Conservation (phyloP, 257 asterid genomes). For the Nyctanthes arbortristis region DNA sequence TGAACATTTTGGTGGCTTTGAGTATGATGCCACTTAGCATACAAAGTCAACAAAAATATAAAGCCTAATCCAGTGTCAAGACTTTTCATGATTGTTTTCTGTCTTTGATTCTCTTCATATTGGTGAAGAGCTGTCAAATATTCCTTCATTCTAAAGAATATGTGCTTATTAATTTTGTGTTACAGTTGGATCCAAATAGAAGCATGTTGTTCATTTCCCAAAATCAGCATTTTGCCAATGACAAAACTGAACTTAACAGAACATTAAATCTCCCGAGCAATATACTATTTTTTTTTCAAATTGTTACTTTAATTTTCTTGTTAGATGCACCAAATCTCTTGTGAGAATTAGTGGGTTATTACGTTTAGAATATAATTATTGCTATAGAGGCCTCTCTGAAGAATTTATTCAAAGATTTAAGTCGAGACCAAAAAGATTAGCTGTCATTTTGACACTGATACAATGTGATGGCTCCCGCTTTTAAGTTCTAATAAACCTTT, state of each 20-base stretch:
- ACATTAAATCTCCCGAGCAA: not conserved
- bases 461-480: not conserved
- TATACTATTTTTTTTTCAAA: not conserved
- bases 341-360: not conserved
- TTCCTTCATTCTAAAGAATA: not conserved
- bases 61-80: not conserved
- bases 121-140: not conserved
- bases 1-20: not conserved
- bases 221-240: not conserved
- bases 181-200: not conserved
- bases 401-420: not conserved
- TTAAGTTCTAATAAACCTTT: not conserved
- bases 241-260: too few relatives aligned
- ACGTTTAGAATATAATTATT: not conserved
- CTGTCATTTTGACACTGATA: not conserved
- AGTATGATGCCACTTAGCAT: not conserved
- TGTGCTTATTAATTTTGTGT: not conserved
- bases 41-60: not conserved
- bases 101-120: not conserved
- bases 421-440: not conserved
- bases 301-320: not conserved
- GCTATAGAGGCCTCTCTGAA: too few relatives aligned
- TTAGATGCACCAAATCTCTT: not conserved
- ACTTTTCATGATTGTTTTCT: not conserved
- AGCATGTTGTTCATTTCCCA: not conserved